Base-by-base conservation (phyloP, 129 eudicot genomes). In the Cynara cardunculus region DNA sequence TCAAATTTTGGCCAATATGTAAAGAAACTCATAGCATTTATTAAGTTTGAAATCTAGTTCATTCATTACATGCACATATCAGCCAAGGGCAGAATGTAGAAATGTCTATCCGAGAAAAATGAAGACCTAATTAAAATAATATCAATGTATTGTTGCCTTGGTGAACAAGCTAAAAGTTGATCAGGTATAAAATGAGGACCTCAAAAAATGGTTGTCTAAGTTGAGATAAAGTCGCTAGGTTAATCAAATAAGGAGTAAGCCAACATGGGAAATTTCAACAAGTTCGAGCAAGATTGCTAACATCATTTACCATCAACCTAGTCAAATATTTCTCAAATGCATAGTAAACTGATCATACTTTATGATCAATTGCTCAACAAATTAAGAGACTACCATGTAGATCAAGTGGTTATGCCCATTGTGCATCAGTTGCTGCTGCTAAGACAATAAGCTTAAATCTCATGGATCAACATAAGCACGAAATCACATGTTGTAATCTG, bases 101-200 rank as follows among this genome's bases (percentile, higher is more conserved):
- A 19, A 39, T 10, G 24, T 25, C 49, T 12, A 69, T 31, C 76
- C 24, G 25, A 46, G 13, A 79, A 14, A 49, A 71, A 24, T 70
- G 11, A 64, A 13, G 24, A 9, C 25, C 35, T 64, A 39, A 61
- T 3, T 31, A 30, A 32, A 31, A 14, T 24, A 62, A 25, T 21
- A 77, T 37, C 73, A 10, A 39, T 32, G 5, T 7, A 5, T 18
- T 25, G 59, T 46, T 14, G 18, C 77, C 37, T 80, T 32, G 34
- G 39, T 31, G 62, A 80, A 53, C 35, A 21, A 32, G 71, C 71
- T 18, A 14, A 79, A 79, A 71, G 62, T 22, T n/a, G 26, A 70
- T 22, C 18, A 21, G 53, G 14, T 27, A 22, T 49, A 5, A 46
- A 70, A 31, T 56, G 65, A n/a, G 6, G 65, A 56, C 22, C 65